Evolutionary conservation across 2,329 filamentous ascomycete species (phyloP), one percentile per base, ranked within the genome.

Genomic region (Verticillium dahliae): DNA sequence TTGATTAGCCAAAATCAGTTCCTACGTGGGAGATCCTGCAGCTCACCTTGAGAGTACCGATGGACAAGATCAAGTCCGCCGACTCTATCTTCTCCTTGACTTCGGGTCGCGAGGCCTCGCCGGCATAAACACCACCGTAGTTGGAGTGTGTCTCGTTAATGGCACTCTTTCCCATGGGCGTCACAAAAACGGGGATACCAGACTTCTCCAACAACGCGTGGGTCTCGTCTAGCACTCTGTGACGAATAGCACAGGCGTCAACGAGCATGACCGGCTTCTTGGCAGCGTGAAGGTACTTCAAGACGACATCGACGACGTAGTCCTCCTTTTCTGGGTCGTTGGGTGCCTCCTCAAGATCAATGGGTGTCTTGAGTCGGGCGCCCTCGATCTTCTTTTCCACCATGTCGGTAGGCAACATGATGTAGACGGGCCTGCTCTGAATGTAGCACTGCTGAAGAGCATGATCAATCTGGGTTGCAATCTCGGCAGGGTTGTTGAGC

Each of bases 111-210:
- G 88, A 92, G 39, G 89, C 91, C 62, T 83, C 83, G n/a, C 92
- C 92, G 9, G 90, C 89, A 72, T 96, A 96, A 5, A 96, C 90
- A 65, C 92, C 92, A 27, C 90, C 90, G 67, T 89, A 96, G 69
- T 85, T 90, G n/a, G 82, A 78, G 56, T 90, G 82, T 1, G 83
- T 84, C 74, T 97, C 92, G 69, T 95, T 84, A 56, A 97, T 84
- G 22, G 90, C 90, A 18, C 91, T 85, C 77, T 96, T 96, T 56
- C 92, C 92, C 90, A 96, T 96, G 2, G 92, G 91, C 0, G 91
- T 90, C n/a, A 93, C 90, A 68, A 95, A 96, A 0, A 90, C 89
- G 4, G 92, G 92, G 7, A 96, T 78, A 4, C 85, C 80, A 1
- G 90, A 90, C 73, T 88, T 90, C 63, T 88, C 80, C 59, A 96